Conservation (phyloP, 1,284 basidiomycete genomes). For the Jaminaea rosea region DNA sequence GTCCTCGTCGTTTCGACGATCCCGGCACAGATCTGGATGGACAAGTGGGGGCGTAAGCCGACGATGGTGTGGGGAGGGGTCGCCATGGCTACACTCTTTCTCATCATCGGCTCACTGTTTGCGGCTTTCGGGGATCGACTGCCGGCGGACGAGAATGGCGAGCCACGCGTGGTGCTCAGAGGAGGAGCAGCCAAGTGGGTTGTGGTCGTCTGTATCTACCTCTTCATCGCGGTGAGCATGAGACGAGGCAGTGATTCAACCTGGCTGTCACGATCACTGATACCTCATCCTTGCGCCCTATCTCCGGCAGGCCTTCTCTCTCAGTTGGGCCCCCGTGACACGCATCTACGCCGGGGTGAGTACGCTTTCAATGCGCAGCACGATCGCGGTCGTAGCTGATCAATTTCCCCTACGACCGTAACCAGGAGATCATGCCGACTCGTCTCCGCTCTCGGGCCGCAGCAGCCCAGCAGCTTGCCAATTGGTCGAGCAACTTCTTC, state of each 20-base stretch:
- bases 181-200: constrained; percentile 3
- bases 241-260: too few species aligned
- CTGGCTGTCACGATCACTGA: too few species aligned
- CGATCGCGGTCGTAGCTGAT: too few species aligned
- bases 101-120: constrained; percentile 4
- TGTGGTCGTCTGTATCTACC: constrained; percentile 6
- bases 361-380: too few species aligned
- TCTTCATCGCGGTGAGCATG: constrained; percentile 6
- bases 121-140: constrained; percentile 3
- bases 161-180: background rate
- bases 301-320: too few species aligned
- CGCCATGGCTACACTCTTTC: constrained; percentile 2
- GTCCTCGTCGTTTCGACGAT: constrained; percentile 2
- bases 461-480: constrained; percentile 5
- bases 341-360: constrained; percentile 5
- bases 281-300: too few species aligned
- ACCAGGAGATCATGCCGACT: constrained; percentile 7
- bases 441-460: constrained; percentile 4
- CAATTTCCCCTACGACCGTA: too few species aligned
- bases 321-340: constrained; percentile 2
- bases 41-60: constrained; percentile 7
- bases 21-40: constrained; percentile 5
- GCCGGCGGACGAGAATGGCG: too few species aligned
- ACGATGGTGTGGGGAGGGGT: constrained; percentile 3
- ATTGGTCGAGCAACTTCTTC: constrained; percentile 3